A percentile compares a stretch with the other conserved stretches of the same genome.
phyloP scores from a whole-genome alignment of 1,139 yeast species.

The Schwanniomyces etchellsii region DNA sequence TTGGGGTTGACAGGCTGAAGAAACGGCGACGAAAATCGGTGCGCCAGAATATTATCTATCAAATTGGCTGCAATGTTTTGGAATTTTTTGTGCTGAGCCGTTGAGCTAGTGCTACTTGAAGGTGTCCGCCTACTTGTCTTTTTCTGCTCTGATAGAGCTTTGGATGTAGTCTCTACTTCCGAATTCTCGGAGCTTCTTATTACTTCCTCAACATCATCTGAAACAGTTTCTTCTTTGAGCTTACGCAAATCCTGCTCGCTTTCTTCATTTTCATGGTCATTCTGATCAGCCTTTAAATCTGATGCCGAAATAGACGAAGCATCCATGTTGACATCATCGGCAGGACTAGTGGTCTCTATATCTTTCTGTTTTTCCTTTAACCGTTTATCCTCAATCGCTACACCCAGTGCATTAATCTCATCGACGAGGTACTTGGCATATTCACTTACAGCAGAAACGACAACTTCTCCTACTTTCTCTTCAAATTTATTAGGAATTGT shows the following conservation, averaged over 20 bases:
- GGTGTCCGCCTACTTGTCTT: slow-evolving; percentile 13
- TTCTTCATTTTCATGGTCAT: slow-evolving; percentile 2
- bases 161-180: not conserved
- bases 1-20: slow-evolving; percentile 60
- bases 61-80: slow-evolving; percentile 54
- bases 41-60: slow-evolving; percentile 60
- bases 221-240: not conserved
- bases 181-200: not conserved
- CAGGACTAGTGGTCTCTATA: not conserved
- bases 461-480: slow-evolving; percentile 17
- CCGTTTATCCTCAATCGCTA: slow-evolving; percentile 2
- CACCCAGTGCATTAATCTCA: slow-evolving; percentile 19
- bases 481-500: slow-evolving; percentile 12
- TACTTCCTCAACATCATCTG: not conserved
- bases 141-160: not conserved
- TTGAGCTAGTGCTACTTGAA: slow-evolving; percentile 23
- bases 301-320: not conserved
- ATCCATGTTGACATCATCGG: not conserved
- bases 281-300: slow-evolving; percentile 2
- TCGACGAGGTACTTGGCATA: slow-evolving; percentile 22
- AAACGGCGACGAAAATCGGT: slow-evolving; percentile 71
- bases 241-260: not conserved
- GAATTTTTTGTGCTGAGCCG: slow-evolving; percentile 40
- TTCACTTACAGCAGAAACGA: slow-evolving; percentile 19
- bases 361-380: slow-evolving; percentile 3